Evolutionary conservation across 257 asterid genomes (phyloP), one percentile per base, ranked within the genome.

Genomic region (Cinchona pubescens): DNA sequence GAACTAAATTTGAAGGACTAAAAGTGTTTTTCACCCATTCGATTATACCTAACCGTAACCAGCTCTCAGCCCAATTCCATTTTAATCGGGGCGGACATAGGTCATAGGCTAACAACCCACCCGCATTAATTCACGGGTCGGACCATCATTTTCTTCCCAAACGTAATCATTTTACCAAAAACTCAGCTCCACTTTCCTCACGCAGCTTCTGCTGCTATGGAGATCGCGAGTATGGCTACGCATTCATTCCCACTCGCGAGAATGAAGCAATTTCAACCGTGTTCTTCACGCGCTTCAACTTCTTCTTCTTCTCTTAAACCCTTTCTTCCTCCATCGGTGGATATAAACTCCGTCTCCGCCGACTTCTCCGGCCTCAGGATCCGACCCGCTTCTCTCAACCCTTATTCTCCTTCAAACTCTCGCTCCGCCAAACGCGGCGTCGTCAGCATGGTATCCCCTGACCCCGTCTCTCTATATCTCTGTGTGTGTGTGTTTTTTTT

Each of bases 371-470:
- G 98, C 73, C 83, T 65, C 30, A 87, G 66, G 75, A 87, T 88
- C 78, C 94, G 88, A 68, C 91, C 96, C 77, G 79, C 79, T 81
- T 92, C 91, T 23, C 91, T 90, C 49, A 81, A 76, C 73, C 88
- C 87, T 9, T 51, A 53, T 32, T 40, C 19, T 6, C 73, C 82
- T 72, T 78, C 88, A 5, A 51, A 71, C 51, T 81, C 83, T 67
- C 78, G 79, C 29, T 72, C 77, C 25, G 76, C 84, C 67, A 89
- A 86, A 80, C 96, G 98, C 13, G 88, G 95, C 43, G 96, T 89
- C 37, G 93, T 94, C 13, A 87, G 96, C n/a, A 94, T 89, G 98
- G 97, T 94, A 84, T 32, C 18, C 46, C 45, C 15, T 43, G 16
- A 10, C 56, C 45, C 63, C 40, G 40, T 2, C 5, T 2, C 5